These are phyloP conservation scores for Acacia acuminata DNA, from an alignment of 306 rosid species.

Conservation along the genomic window DNA sequence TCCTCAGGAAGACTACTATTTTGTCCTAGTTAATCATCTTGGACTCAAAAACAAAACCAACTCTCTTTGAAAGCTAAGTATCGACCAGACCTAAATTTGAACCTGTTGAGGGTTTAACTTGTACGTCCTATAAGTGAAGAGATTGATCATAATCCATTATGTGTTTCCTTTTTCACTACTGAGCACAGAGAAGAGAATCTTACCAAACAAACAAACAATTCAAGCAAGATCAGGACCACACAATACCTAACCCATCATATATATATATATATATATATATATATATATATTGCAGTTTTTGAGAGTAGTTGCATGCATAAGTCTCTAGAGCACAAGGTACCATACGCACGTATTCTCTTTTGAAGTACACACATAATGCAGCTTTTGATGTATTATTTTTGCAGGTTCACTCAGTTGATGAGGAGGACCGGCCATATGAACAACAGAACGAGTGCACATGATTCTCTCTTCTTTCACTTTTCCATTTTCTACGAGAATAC, in stretches of 20 bases:
- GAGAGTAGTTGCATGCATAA: background rate
- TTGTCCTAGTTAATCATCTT: background rate
- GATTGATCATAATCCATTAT: background rate
- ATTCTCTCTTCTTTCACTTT: constrained; percentile 1
- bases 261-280: too few relatives aligned
- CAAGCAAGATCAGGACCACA: background rate
- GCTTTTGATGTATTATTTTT: constrained; percentile 2
- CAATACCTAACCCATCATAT: background rate
- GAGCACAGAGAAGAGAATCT: constrained; percentile 7
- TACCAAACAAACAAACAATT: constrained; percentile 14
- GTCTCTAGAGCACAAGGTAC: background rate
- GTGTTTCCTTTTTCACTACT: constrained; percentile 1
- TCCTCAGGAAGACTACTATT: background rate
- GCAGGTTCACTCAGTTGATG: background rate
- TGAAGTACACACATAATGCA: constrained; percentile 12
- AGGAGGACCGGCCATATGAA: background rate
- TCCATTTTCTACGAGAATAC: background rate
- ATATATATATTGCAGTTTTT: background rate
- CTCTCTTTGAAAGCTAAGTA: background rate
- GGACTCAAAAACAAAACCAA: background rate
- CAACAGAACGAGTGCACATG: background rate
- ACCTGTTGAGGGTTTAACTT: background rate
- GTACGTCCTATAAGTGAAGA: background rate
- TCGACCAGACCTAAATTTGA: background rate
- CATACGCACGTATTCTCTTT: background rate